Evolutionary conservation across 495 filamentous ascomycete genomes (phyloP).

Genomic region (Ascodesmis nigricans): DNA sequence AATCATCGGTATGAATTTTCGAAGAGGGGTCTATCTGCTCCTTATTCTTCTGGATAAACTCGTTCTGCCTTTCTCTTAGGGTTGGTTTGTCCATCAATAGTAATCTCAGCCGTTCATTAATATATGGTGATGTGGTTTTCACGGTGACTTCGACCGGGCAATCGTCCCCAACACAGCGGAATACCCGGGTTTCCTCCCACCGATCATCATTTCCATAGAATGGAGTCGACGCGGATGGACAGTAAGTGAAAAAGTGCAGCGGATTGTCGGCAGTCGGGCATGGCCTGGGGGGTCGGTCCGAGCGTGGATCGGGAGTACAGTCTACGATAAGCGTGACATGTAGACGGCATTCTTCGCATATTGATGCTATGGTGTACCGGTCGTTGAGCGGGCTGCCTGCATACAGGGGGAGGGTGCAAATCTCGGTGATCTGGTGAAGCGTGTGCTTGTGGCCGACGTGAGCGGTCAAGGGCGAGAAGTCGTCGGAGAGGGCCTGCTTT

Average conservation of each 20-base stretch:
- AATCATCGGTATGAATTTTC: too few relatives aligned
- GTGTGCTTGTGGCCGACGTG: slow-evolving; percentile 14
- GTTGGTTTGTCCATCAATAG: slow-evolving; percentile 9
- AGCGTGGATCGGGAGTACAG: too few relatives aligned
- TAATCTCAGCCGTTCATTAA: slow-evolving; percentile 7
- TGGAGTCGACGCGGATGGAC: slow-evolving; percentile 6
- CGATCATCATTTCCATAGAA: slow-evolving; percentile 1
- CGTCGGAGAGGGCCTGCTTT: slow-evolving; percentile 12
- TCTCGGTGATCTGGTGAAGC: slow-evolving; percentile 9
- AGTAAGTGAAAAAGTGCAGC: slow-evolving; percentile 19
- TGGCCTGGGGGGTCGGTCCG: too few relatives aligned
- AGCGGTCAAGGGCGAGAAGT: too few relatives aligned
- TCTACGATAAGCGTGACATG: slow-evolving; percentile 13
- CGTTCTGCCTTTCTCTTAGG: slow-evolving; percentile 5
- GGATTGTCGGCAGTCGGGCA: slow-evolving; percentile 13
- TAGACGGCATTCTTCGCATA: slow-evolving; percentile 15
- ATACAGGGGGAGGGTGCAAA: slow-evolving; percentile 4
- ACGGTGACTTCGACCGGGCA: slow-evolving; percentile 16
- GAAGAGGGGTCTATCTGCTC: too few relatives aligned
- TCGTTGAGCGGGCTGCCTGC: slow-evolving; percentile 3
- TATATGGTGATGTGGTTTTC: slow-evolving; percentile 12
- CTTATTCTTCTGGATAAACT: too few relatives aligned
- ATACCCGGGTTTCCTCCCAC: slow-evolving; percentile 17
- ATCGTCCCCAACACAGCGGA: slow-evolving; percentile 12
- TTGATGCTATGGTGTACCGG: slow-evolving; percentile 12